phyloP scores from a whole-genome alignment of 306 rosid genomes.

The Datisca glomerata region DNA sequence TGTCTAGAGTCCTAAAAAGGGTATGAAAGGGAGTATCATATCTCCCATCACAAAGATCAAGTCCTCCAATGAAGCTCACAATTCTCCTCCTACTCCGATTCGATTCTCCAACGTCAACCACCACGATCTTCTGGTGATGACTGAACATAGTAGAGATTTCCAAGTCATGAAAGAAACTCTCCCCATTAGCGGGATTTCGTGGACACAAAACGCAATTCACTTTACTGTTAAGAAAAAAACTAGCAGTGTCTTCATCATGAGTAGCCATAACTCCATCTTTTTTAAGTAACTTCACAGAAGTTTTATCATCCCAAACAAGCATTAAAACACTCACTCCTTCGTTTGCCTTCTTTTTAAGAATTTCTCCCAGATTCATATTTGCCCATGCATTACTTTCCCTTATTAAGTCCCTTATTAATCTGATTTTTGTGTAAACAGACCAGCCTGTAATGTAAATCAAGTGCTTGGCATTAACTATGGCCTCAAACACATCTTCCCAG shows the following conservation, averaged over 20 bases:
- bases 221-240: constrained; percentile 20
- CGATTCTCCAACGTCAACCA: constrained; percentile 19
- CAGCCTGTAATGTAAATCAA: constrained; percentile 41
- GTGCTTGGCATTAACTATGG: constrained; percentile 29
- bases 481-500: constrained; percentile 44
- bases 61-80: constrained; percentile 37
- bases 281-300: constrained; percentile 30
- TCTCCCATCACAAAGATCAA: constrained; percentile 51
- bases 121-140: constrained; percentile 43
- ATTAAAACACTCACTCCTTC: constrained; percentile 36
- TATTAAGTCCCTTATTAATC: constrained; percentile 21
- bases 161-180: constrained; percentile 18
- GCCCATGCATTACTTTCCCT: constrained; percentile 21
- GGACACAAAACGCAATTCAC: constrained; percentile 37
- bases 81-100: constrained; percentile 36
- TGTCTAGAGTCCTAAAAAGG: constrained; percentile 23
- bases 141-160: constrained; percentile 35
- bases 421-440: constrained; percentile 31
- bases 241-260: constrained; percentile 36
- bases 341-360: constrained; percentile 32
- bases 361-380: constrained; percentile 30
- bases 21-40: constrained; percentile 41
- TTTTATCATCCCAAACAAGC: constrained; percentile 51
- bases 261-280: constrained; percentile 41
- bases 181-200: constrained; percentile 23